phyloP scores from a whole-genome alignment of 2,329 filamentous ascomycete species.

The Epichloe glyceriae region DNA sequence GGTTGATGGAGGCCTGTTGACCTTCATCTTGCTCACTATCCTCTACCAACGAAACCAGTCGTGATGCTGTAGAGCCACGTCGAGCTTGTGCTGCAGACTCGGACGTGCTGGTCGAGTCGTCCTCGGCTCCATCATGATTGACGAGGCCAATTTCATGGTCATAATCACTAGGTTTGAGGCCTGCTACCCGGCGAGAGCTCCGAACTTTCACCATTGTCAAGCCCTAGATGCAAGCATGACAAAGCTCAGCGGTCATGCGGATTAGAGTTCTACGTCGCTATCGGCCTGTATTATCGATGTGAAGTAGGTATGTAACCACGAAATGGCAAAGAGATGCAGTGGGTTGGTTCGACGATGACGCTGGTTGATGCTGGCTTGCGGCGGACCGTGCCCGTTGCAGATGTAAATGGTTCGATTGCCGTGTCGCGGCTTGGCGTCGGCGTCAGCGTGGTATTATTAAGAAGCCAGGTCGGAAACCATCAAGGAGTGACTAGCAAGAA shows the following conservation, averaged over 20 bases:
- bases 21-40: not conserved
- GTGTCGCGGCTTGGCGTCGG: not conserved
- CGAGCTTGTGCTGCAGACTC: constrained; percentile 1
- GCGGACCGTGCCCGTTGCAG: not conserved
- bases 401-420: not conserved
- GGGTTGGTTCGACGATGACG: not conserved
- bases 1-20: not conserved
- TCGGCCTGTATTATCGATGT: not conserved
- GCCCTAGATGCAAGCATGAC: constrained; percentile 11
- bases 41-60: constrained; percentile 5
- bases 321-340: not conserved
- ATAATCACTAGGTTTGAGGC: constrained; percentile 47
- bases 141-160: constrained; percentile 61
- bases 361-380: not conserved
- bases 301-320: not conserved
- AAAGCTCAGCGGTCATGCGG: not conserved
- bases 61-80: constrained; percentile 7
- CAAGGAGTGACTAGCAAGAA: no score
- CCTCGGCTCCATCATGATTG: constrained; percentile 31
- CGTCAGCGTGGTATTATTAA: not conserved
- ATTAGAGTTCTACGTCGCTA: not conserved
- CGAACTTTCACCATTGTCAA: constrained; percentile 22
- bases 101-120: constrained; percentile 12
- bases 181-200: constrained; percentile 41
- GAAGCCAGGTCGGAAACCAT: no score